Conservation (phyloP, 148 eudicot species). For the Chenopodium formosanum region DNA sequence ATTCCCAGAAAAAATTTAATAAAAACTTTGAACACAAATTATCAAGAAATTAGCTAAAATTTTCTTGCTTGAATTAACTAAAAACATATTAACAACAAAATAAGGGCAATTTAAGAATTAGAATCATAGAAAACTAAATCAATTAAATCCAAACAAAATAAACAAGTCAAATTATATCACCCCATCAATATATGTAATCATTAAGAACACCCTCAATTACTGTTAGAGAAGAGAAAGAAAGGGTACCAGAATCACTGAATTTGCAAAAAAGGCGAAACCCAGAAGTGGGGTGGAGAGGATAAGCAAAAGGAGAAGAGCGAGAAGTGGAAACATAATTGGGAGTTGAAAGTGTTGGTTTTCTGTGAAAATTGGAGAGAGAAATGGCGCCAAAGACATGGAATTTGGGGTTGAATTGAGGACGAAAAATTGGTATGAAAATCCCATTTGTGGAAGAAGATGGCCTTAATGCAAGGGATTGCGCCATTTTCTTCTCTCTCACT, state of each 20-base stretch:
- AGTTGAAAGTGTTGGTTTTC: neutral
- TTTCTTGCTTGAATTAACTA: neutral
- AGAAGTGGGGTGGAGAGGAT: constrained; percentile 19
- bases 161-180: neutral
- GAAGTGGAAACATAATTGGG: constrained; percentile 7
- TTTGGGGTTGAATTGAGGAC: constrained; percentile 14
- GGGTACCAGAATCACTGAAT: constrained; percentile 40
- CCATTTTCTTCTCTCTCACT: constrained; percentile 15
- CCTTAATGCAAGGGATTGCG: constrained; percentile 15
- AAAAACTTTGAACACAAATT: neutral
- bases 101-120: neutral
- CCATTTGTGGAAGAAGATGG: constrained; percentile 11
- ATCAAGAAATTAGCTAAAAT: neutral
- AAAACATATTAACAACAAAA: neutral
- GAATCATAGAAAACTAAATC: neutral
- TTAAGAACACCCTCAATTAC: neutral
- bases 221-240: neutral
- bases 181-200: neutral
- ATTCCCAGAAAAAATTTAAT: neutral
- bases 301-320: constrained; percentile 2
- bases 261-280: constrained; percentile 40
- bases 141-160: neutral
- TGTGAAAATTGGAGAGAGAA: constrained; percentile 20
- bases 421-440: neutral
- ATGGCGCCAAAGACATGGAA: constrained; percentile 22